Evolutionary conservation across 2,329 filamentous ascomycete species (phyloP).

Genomic region (Leptographium procerum): DNA sequence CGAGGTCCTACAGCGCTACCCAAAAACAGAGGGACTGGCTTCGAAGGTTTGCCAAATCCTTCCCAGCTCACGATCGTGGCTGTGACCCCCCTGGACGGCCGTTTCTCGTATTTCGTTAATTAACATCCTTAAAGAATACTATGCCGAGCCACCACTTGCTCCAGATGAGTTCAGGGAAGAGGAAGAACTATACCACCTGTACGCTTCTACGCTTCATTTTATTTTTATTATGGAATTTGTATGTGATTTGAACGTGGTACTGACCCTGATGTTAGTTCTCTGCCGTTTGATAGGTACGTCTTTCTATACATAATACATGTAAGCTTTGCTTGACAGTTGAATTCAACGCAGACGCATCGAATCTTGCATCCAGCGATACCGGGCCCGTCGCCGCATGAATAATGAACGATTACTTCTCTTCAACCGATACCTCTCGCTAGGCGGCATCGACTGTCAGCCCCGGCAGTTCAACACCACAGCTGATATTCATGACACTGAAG

Average conservation of each 20-base stretch:
- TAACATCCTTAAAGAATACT: conserved; percentile 45
- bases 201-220: too few species aligned
- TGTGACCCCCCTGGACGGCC: neutral
- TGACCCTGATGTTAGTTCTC: conserved; percentile 1
- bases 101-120: too few species aligned
- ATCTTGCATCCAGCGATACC: conserved; percentile 72
- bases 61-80: neutral
- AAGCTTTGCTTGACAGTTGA: conserved; percentile 3
- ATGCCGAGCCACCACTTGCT: conserved; percentile 67
- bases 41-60: conserved; percentile 40
- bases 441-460: conserved; percentile 56
- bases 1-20: conserved; percentile 30
- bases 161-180: conserved; percentile 57
- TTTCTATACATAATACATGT: conserved; percentile 33
- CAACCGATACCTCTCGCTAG: conserved; percentile 69
- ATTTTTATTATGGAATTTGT: neutral
- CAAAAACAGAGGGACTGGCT: conserved; percentile 47
- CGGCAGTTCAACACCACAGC: conserved; percentile 51
- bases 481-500: conserved; percentile 33
- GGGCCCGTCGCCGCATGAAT: conserved; percentile 63
- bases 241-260: neutral
- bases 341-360: conserved; percentile 57
- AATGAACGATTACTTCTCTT: conserved; percentile 53
- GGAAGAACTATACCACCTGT: conserved; percentile 53
- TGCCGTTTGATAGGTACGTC: conserved; percentile 9